Percentiles rank a stretch among this genome's conserved stretches.
Conservation (phyloP, 2,329 filamentous ascomycete species). For the Didymella sp. region DNA sequence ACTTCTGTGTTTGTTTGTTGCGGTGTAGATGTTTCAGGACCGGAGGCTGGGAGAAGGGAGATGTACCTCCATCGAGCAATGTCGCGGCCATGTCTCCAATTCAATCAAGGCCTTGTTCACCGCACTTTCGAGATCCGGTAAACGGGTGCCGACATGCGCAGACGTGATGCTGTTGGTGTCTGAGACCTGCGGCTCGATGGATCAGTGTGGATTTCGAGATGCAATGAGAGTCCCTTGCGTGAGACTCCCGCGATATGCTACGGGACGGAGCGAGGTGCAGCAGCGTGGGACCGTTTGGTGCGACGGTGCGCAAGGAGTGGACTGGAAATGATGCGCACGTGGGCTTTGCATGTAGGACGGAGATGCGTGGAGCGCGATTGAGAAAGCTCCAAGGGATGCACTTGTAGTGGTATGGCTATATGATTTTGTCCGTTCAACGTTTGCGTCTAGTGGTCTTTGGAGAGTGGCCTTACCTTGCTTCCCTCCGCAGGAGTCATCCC, state of each 20-base stretch:
- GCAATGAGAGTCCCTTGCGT: neutral
- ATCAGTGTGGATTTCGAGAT: neutral
- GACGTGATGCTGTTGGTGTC: neutral
- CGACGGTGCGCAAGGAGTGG: neutral
- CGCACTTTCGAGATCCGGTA: neutral
- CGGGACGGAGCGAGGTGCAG: neutral
- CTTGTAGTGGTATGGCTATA: neutral
- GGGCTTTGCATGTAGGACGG: neutral
- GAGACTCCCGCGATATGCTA: neutral
- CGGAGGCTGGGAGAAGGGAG: neutral
- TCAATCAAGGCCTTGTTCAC: neutral
- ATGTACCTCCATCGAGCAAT: neutral
- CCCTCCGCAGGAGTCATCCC: neutral
- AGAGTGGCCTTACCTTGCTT: slow-evolving; percentile 4
- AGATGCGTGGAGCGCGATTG: neutral
- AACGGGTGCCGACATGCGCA: neutral
- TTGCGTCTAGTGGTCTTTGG: neutral
- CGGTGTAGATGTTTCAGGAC: neutral
- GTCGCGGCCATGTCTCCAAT: neutral
- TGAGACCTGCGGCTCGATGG: neutral
- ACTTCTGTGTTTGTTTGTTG: neutral
- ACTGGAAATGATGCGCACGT: neutral
- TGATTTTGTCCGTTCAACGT: neutral
- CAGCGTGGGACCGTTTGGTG: slow-evolving; percentile 10
- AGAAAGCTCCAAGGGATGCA: neutral